phyloP scores from a whole-genome alignment of 371 early-diverging fungal species.

The Lichtheimia corymbifera region DNA sequence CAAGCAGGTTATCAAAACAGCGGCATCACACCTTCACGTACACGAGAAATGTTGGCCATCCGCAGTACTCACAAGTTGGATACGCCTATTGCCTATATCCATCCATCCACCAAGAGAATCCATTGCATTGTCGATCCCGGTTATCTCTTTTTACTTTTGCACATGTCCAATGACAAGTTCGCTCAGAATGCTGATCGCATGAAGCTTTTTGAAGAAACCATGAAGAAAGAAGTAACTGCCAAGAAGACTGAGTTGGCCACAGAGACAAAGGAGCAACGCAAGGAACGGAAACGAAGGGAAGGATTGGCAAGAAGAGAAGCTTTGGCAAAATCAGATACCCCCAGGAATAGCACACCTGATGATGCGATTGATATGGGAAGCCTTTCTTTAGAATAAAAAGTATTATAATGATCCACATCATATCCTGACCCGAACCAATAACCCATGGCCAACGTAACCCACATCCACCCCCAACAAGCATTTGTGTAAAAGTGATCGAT shows the following conservation, averaged over 20 bases:
- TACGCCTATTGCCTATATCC: conserved; percentile 60
- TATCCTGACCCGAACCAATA: too few species aligned
- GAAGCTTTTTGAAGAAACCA: conserved; percentile 43
- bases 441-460: too few species aligned
- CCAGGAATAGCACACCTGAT: too few species aligned
- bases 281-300: conserved; percentile 54
- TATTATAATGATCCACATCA: too few species aligned
- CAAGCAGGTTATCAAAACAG: conserved; percentile 66
- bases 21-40: conserved; percentile 59
- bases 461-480: background rate
- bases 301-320: conserved; percentile 33
- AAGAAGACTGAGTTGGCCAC: conserved; percentile 3
- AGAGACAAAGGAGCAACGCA: conserved; percentile 63
- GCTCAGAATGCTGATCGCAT: conserved; percentile 50
- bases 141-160: conserved; percentile 45
- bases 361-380: conserved; percentile 6
- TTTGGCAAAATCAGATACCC: background rate
- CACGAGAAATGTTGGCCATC: conserved; percentile 65
- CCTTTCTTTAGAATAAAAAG: conserved; percentile 11
- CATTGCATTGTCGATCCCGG: conserved; percentile 48
- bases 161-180: conserved; percentile 59
- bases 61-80: conserved; percentile 64
- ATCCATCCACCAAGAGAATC: conserved; percentile 29
- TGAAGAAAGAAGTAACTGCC: conserved; percentile 28
- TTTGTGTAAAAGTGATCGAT: background rate